Percentiles rank a stretch among this genome's conserved stretches.
Conservation (phyloP, 1,139 yeast genomes). For the Suhomyces taliae region DNA sequence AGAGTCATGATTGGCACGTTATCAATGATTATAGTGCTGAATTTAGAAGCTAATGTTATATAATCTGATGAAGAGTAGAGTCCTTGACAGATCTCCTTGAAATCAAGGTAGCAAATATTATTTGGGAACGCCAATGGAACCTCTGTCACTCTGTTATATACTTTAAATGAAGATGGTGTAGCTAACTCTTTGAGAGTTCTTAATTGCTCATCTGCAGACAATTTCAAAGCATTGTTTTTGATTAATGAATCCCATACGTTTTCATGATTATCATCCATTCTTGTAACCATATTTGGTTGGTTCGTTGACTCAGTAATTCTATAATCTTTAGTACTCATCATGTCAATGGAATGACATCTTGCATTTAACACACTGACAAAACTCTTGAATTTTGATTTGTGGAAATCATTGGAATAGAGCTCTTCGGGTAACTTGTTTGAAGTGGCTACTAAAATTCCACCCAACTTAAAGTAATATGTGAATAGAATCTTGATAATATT, state of each 20-base stretch:
- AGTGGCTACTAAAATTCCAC: slow-evolving; percentile 74
- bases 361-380: slow-evolving; percentile 58
- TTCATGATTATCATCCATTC: slow-evolving; percentile 25
- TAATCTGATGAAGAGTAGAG: slow-evolving; percentile 67
- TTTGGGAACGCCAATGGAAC: slow-evolving; percentile 44
- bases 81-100: slow-evolving; percentile 57
- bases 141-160: slow-evolving; percentile 54
- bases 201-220: slow-evolving; percentile 6
- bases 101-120: slow-evolving; percentile 50
- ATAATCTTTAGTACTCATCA: slow-evolving; percentile 60
- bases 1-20: slow-evolving; percentile 61
- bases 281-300: slow-evolving; percentile 32
- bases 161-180: slow-evolving; percentile 37
- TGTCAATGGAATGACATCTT: slow-evolving; percentile 64
- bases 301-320: slow-evolving; percentile 41
- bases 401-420: slow-evolving; percentile 63
- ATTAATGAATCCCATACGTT: slow-evolving; percentile 38
- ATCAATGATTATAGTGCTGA: slow-evolving; percentile 56
- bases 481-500: slow-evolving; percentile 64
- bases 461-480: slow-evolving; percentile 67
- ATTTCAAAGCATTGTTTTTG: slow-evolving; percentile 12
- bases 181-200: slow-evolving; percentile 20
- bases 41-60: slow-evolving; percentile 63
- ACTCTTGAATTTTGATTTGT: slow-evolving; percentile 54
- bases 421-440: slow-evolving; percentile 72